phyloP scores from a whole-genome alignment of 257 asterid genomes.

The Echium plantagineum region DNA sequence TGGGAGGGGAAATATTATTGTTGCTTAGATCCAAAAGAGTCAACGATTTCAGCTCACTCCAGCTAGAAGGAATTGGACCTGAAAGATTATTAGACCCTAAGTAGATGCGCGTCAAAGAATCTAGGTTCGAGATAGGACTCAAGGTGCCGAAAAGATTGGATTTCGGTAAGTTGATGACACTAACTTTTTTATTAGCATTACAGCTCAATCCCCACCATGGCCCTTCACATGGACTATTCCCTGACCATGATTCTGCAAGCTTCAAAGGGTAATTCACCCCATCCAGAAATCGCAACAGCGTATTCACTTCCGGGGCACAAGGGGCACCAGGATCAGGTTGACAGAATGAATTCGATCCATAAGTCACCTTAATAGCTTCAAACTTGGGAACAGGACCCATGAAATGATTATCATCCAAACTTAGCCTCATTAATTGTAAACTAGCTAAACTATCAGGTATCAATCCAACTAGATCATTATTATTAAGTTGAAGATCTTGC shows the following conservation, averaged over 20 bases:
- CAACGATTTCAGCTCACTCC: constrained; percentile 62
- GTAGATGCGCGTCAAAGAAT: constrained; percentile 40
- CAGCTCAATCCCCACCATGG: constrained; percentile 72
- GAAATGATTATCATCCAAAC: constrained; percentile 68
- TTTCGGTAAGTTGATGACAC: constrained; percentile 40
- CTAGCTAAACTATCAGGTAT: constrained; percentile 46
- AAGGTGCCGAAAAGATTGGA: constrained; percentile 51
- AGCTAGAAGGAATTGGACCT: constrained; percentile 45
- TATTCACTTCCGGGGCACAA: constrained; percentile 57
- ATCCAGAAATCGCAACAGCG: constrained; percentile 65
- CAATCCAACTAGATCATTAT: constrained; percentile 65
- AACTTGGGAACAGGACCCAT: constrained; percentile 73
- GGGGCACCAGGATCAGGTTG: constrained; percentile 32
- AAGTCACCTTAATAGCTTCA: constrained; percentile 40
- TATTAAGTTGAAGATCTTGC: constrained; percentile 48
- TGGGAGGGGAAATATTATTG: constrained; percentile 65
- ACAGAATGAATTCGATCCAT: constrained; percentile 48
- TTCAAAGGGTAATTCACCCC: constrained; percentile 51
- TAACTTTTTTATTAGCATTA: constrained; percentile 31
- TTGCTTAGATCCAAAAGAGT: constrained; percentile 44
- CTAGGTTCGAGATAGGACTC: constrained; percentile 59
- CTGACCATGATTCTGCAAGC: constrained; percentile 65
- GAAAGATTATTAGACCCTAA: constrained; percentile 56
- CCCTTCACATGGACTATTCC: constrained; percentile 50
- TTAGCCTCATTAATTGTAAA: constrained; percentile 39